Evolutionary conservation across 1,284 basidiomycete genomes (phyloP).

Genomic region (Pseudozyma hubeiensis): DNA sequence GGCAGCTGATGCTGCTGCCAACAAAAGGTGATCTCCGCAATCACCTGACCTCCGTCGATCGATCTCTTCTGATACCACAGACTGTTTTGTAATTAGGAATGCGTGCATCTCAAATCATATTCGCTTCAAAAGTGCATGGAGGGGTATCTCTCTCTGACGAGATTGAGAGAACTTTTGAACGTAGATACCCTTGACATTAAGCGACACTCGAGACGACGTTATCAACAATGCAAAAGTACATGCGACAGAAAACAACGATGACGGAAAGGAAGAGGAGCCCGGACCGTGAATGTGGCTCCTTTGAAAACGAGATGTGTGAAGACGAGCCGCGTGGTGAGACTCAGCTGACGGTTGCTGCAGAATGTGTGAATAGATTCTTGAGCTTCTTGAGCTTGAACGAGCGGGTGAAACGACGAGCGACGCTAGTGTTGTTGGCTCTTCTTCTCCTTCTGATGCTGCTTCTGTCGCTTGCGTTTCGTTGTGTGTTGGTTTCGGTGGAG

Average conservation of each 20-base stretch:
- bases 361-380: slow-evolving; percentile 26
- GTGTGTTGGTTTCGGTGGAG: slow-evolving; percentile 15
- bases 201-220: background rate
- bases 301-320: too few species aligned
- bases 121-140: background rate
- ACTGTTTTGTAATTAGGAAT: slow-evolving; percentile 32
- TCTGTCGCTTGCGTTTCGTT: slow-evolving; percentile 21
- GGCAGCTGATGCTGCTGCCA: background rate
- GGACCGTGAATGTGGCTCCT: too few species aligned
- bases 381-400: slow-evolving; percentile 18
- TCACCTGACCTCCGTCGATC: background rate
- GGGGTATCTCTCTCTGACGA: too few species aligned
- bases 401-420: slow-evolving; percentile 12
- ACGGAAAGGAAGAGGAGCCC: too few species aligned
- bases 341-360: background rate
- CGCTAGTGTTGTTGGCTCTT: slow-evolving; percentile 19
- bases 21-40: background rate
- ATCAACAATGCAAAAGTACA: too few species aligned
- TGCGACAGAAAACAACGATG: too few species aligned
- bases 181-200: slow-evolving; percentile 3
- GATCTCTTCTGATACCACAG: slow-evolving; percentile 26
- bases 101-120: slow-evolving; percentile 8
- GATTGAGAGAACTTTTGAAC: too few species aligned
- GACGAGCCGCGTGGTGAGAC: too few species aligned
- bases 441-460: slow-evolving; percentile 34